Base-by-base conservation (phyloP, 1,284 basidiomycete species). In the Melampsora larici-populina region DNA sequence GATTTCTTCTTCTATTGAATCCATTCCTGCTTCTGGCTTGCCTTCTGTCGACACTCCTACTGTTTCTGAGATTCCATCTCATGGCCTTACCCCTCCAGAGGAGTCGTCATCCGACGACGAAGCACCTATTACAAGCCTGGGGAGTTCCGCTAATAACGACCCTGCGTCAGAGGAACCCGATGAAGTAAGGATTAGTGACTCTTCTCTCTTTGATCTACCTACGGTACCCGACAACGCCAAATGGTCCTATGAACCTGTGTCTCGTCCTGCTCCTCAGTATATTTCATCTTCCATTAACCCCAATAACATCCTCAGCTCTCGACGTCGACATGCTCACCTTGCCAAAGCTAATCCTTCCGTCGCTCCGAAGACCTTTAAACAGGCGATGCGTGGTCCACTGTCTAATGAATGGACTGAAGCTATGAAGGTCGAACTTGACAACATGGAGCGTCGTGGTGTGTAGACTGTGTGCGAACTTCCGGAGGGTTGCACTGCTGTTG, bases 291-390 rank as follows among this genome's bases (percentile, higher is more conserved):
- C 29, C 13, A 64, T 72, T 46, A 46, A 72, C 11, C 31, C 58
- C 13, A 11, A 4, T 11, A 64, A 43, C 15, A 71, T 71, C 8
- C 18, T 71, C n/a, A 40, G 31, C 24, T 13, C 15, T 40, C 31
- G n/a, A 5, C 15, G 70, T 5, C 31, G 18, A 36, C 6, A 26
- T 8, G 40, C 55, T 5, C 29, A 46, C 18, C 21, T 71, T 40
- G 11, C 55, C 5, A 33, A 55, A 6, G 60, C 36, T 2, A 7
- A 17, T 18, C 60, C 36, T 29, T 9, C 18, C 29, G 31, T 13
- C 43, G 72, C 48, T 36, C 72, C 72, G 1, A 74, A 66, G 55
- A 65, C 43, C 8, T 74, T 64, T 29, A 31, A 29, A 6, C 24
- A 74, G 13, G 58, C 63, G 17, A 18, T 74, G 6, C 24, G 29